Evolutionary conservation across 202 grass and related monocot genomes (phyloP).

Genomic region (Carex arenaria): DNA sequence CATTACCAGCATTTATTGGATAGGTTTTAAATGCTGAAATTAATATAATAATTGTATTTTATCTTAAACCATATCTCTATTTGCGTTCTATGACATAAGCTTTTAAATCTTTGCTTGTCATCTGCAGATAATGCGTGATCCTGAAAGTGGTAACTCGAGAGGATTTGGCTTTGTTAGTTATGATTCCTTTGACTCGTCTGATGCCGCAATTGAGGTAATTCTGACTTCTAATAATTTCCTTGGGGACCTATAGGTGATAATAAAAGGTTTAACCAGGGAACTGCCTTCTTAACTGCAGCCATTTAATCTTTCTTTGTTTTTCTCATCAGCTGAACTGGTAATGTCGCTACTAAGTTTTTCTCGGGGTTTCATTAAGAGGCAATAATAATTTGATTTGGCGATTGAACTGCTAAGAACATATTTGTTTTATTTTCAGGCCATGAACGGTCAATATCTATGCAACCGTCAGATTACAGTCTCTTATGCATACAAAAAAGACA

Average conservation of each 20-base stretch:
- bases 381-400: slow-evolving; percentile 8
- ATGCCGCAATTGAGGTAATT: slow-evolving; percentile 91
- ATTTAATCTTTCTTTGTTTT: background rate
- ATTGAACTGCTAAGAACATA: slow-evolving; percentile 3
- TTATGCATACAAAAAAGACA: slow-evolving; percentile 99
- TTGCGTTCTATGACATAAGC: background rate
- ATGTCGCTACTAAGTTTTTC: background rate
- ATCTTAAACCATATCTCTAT: background rate
- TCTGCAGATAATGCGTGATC: slow-evolving; percentile 90
- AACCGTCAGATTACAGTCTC: slow-evolving; percentile 94
- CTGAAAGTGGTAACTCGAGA: slow-evolving; percentile 90
- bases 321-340: background rate
- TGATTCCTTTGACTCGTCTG: slow-evolving; percentile 96
- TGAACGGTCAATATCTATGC: slow-evolving; percentile 94
- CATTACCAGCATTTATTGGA: background rate
- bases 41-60: background rate
- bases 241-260: too few species aligned
- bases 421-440: slow-evolving; percentile 51
- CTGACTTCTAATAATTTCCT: background rate
- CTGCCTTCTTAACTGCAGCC: background rate
- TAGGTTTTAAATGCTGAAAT: slow-evolving; percentile 10
- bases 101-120: slow-evolving; percentile 14
- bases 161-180: slow-evolving; percentile 57
- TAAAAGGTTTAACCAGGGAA: background rate
- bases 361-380: slow-evolving; percentile 8